Base-by-base conservation (phyloP, 345 rosid species). In the Citrus hindsii region DNA sequence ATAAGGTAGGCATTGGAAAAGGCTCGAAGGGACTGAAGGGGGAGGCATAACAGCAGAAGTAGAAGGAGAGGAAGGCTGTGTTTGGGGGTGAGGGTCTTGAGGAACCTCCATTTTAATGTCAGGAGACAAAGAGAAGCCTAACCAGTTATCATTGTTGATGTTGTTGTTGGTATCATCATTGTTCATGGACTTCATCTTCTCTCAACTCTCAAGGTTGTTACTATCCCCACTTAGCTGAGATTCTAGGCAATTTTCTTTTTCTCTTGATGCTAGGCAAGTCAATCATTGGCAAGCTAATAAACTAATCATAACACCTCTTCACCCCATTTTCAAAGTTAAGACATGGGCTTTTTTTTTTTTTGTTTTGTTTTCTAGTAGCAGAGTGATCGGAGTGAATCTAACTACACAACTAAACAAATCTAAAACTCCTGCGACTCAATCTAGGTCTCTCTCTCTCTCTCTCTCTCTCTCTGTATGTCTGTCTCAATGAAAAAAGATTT, bases 121-220 rank as follows among this genome's bases (percentile, higher is more conserved):
- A 60, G 96, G 87, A 65, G 99, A 91, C n/a, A 95, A 82, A 70
- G 98, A 91, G 80, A 95, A 95, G 12, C 93, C 97, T 84, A 93
- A 82, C 93, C 96, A 84, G 84, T 85, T 86, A 37, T 74, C 80
- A 48, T 63, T 84, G 74, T 76, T 83, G 69, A 60, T 81, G 78
- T 76, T 77, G 79, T 83, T 76, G 51, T 68, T 42, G 48, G 35
- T 69, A 78, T 87, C 92, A 83, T 89, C 89, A 85, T 83, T 87
- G 82, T 85, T 85, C 67, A 87, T 86, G 75, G 92, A 80, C 88
- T 90, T 92, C 98, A 90, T 90, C 68, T 79, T 83, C 51, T 53
- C 58, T 53, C 58, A 53, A 18, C 75, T 82, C 48, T 61, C 37
- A 59, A 70, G 78, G 78, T 37, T 70, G 60, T 73, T 74, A 71